phyloP scores from a whole-genome alignment of 345 rosid species.

The Populus alba region DNA sequence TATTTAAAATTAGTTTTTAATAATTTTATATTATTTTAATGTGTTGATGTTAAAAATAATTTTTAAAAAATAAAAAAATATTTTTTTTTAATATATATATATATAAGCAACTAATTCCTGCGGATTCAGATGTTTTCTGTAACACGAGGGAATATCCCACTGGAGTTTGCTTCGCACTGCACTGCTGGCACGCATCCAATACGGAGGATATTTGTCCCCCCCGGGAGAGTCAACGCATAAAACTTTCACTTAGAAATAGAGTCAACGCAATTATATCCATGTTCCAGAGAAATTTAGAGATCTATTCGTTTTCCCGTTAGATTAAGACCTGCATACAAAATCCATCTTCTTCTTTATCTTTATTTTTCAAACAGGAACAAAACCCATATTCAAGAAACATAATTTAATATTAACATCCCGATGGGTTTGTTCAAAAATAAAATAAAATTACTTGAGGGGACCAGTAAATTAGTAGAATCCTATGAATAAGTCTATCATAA shows the following conservation, averaged over 20 bases:
- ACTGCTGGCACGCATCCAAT: neutral
- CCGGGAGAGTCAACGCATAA: neutral
- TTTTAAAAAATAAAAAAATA: too few species aligned
- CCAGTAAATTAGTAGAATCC: constrained; percentile 9
- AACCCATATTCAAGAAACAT: neutral
- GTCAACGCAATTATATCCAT: neutral
- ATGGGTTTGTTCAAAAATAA: neutral
- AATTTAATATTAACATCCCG: too few species aligned
- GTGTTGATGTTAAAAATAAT: too few species aligned
- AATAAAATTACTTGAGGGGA: constrained; percentile 2
- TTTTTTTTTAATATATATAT: too few species aligned
- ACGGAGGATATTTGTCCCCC: neutral
- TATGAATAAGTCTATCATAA: neutral
- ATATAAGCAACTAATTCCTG: neutral
- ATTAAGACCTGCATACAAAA: neutral
- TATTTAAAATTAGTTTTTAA: too few species aligned
- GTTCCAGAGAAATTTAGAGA: neutral
- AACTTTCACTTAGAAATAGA: neutral
- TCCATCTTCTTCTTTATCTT: neutral
- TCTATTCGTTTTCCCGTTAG: neutral
- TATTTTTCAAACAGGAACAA: neutral
- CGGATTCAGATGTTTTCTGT: neutral
- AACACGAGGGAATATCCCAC: neutral
- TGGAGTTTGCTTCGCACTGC: neutral
- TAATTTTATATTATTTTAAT: too few species aligned